Evolutionary conservation across 768 basidiomycete genomes (phyloP).

Genomic region (Amanita pseudoporphyria): DNA sequence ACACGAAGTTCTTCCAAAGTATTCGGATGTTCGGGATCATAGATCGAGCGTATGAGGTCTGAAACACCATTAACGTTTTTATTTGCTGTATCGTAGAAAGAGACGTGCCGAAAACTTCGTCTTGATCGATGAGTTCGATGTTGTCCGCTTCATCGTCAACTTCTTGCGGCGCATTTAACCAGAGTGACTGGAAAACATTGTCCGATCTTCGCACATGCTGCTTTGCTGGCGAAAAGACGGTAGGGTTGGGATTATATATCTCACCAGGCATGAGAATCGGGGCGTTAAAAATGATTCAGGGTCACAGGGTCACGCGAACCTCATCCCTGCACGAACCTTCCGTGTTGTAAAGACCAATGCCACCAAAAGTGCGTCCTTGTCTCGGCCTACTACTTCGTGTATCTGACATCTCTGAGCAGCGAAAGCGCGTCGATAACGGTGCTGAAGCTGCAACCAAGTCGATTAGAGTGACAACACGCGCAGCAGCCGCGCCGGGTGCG

Average conservation of each 20-base stretch:
- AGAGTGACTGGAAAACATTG: slow-evolving; percentile 41
- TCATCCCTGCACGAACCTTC: neutral
- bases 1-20: slow-evolving; percentile 93
- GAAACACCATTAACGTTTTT: neutral
- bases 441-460: slow-evolving; percentile 23
- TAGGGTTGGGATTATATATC: slow-evolving; percentile 87
- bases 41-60: slow-evolving; percentile 90
- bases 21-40: slow-evolving; percentile 92
- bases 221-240: slow-evolving; percentile 55
- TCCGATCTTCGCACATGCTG: slow-evolving; percentile 32
- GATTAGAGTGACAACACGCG: slow-evolving; percentile 36
- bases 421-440: slow-evolving; percentile 45
- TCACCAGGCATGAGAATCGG: slow-evolving; percentile 25
- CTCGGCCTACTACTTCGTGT: neutral
- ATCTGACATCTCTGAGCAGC: slow-evolving; percentile 23
- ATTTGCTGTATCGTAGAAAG: neutral
- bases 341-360: slow-evolving; percentile 18
- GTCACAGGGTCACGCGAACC: slow-evolving; percentile 19
- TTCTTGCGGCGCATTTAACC: slow-evolving; percentile 41
- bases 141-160: slow-evolving; percentile 43
- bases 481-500: slow-evolving; percentile 16
- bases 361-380: slow-evolving; percentile 23
- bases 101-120: slow-evolving; percentile 81
- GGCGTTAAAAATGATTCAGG: neutral
- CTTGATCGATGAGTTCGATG: slow-evolving; percentile 72